Evolutionary conservation across 257 asterid species (phyloP).

Genomic region (Solanum verrucosum): DNA sequence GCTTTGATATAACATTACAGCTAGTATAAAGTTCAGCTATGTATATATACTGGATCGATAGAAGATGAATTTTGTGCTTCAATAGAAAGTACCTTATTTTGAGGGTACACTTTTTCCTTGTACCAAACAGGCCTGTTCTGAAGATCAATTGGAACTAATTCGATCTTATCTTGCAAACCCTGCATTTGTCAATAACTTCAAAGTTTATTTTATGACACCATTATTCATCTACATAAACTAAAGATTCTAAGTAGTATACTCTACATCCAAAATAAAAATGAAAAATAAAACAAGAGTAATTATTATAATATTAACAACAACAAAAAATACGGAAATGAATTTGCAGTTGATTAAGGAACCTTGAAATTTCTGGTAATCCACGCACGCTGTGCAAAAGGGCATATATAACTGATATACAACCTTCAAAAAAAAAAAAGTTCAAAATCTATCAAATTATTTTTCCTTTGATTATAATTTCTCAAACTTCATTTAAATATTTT

Average conservation of each 20-base stretch:
- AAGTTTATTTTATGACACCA: neutral
- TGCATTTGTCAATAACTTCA: neutral
- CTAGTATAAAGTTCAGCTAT: neutral
- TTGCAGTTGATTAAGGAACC: slow-evolving; percentile 18
- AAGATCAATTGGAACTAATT: slow-evolving; percentile 43
- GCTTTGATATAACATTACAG: neutral
- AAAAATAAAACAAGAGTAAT: neutral
- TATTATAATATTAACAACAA: neutral
- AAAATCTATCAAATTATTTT: neutral
- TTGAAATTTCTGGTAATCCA: slow-evolving; percentile 71
- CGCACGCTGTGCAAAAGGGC: slow-evolving; percentile 71
- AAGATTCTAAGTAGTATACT: neutral
- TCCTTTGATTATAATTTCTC: neutral
- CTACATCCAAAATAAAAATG: neutral
- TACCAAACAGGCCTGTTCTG: slow-evolving; percentile 52
- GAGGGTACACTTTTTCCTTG: slow-evolving; percentile 50
- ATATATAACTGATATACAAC: slow-evolving; percentile 45
- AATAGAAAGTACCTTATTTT: slow-evolving; percentile 32
- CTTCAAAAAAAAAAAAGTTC: slow-evolving; percentile 16
- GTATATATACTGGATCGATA: neutral
- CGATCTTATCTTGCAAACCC: slow-evolving; percentile 48
- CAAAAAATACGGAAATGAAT: neutral
- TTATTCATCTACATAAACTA: neutral
- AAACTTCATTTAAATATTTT: too few relatives aligned
- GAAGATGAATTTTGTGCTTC: neutral